Conservation (phyloP, 2,329 filamentous ascomycete genomes). For the Aspergillus aculeatinus region DNA sequence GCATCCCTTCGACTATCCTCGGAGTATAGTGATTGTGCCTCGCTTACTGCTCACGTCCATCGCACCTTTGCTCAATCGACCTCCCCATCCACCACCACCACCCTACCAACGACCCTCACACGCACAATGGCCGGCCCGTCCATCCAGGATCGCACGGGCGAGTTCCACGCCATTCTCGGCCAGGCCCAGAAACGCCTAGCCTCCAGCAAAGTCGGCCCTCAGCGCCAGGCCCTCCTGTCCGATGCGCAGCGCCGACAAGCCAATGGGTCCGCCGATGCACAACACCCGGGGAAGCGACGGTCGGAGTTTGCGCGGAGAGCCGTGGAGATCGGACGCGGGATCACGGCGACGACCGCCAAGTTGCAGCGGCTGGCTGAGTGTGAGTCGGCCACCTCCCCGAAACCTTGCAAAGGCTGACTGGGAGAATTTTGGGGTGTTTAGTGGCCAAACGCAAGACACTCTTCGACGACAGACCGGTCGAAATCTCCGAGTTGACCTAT, state of each 20-base stretch:
- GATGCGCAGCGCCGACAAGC: conserved; percentile 62
- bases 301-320: conserved; percentile 93
- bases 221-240: conserved; percentile 76
- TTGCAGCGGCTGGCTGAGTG: conserved; percentile 86
- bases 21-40: background rate
- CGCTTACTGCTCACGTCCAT: background rate
- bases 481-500: conserved; percentile 95
- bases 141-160: conserved; percentile 93
- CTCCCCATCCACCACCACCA: background rate
- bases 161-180: conserved; percentile 88
- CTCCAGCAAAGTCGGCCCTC: conserved; percentile 71
- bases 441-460: conserved; percentile 95
- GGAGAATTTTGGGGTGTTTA: conserved; percentile 31
- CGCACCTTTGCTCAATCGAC: background rate
- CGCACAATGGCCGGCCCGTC: conserved; percentile 59
- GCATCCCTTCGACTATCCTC: background rate
- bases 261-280: conserved; percentile 60
- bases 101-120: background rate
- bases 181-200: conserved; percentile 81
- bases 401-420: background rate
- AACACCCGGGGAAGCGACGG: conserved; percentile 49
- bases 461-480: conserved; percentile 93
- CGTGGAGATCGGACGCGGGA: conserved; percentile 86
- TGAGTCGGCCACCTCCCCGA: conserved; percentile 41
- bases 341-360: conserved; percentile 90